Evolutionary conservation across 306 rosid genomes (phyloP), one percentile per base, ranked within the genome.

Genomic region (Canavalia gladiata): DNA sequence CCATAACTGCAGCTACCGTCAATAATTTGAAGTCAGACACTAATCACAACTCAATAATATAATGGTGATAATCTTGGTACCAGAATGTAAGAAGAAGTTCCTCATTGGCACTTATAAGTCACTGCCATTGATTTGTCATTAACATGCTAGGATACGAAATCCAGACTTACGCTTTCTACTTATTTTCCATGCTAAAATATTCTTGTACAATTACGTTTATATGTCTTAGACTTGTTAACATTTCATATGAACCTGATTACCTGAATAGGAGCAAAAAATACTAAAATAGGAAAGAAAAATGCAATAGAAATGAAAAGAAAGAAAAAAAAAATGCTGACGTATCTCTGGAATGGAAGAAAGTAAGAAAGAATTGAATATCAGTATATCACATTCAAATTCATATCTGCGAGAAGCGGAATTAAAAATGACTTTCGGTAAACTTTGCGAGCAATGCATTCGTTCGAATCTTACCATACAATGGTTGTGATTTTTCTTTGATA

Each of bases 1-100:
- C 76, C 88, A 76, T 80, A 45, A 55, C 35, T 30, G 74, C 45
- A 34, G 75, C 93, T 91, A 92, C 84, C 76, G 79, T 64, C 56
- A 68, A 78, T 7, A 83, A 58, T 68, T 55, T 52, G 69, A 62
- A 80, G 81, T 60, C 50, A 81, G 50, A 75, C 77, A 72, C 46
- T 39, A 68, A 68, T 34, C 60, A 63, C 49, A 75, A 57, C 54
- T 30, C 12, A 76, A 72, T 13, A 60, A 78, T 64, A 49, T 43
- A 74, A 83, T 43, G 2, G 35, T 11, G 45, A 65, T 13, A 10
- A 57, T 73, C 74, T 67, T 6, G 35, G 73, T 41, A 60, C 11
- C 59, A 41, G 7, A 75, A 45, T 5, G 30, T 49, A 5, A 63
- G 50, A 56, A 83, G 7, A 35, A 49, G 45, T 75, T 83, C 83